phyloP scores from a whole-genome alignment of 2,329 filamentous ascomycete species.

The Fusarium sp. region DNA sequence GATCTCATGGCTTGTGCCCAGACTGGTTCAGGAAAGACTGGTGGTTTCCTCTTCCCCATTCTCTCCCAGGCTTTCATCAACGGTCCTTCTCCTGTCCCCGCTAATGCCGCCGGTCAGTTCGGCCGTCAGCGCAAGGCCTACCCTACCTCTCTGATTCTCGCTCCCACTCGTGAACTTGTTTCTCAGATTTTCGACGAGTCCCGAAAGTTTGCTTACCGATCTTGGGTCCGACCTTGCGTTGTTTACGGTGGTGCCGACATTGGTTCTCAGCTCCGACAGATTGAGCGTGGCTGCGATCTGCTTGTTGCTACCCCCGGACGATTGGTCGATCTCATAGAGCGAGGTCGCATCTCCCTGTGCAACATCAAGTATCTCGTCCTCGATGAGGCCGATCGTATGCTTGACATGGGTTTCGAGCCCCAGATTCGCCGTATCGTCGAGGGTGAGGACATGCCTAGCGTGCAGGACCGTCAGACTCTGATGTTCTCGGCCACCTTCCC shows the following conservation, averaged over 20 bases:
- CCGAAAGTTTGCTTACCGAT: constrained; percentile 98
- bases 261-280: constrained; percentile 96
- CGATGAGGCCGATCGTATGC: constrained; percentile 99
- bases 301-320: constrained; percentile 96
- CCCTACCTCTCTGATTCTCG: constrained; percentile 94
- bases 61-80: constrained; percentile 96
- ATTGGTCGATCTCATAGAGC: constrained; percentile 97
- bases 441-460: constrained; percentile 94
- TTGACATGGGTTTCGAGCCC: constrained; percentile 99
- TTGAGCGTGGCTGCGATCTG: constrained; percentile 96
- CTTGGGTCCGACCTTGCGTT: constrained; percentile 97
- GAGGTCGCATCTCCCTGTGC: constrained; percentile 94
- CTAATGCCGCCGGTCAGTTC: constrained; percentile 74
- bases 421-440: constrained; percentile 99
- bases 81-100: constrained; percentile 79
- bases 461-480: constrained; percentile 90
- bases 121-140: constrained; percentile 97
- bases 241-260: constrained; percentile 99
- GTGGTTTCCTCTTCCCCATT: constrained; percentile 99
- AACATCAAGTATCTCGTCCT: constrained; percentile 99
- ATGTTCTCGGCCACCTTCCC: constrained; percentile 99
- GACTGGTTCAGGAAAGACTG: constrained; percentile 99
- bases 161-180: constrained; percentile 96
- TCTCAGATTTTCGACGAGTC: constrained; percentile 98
- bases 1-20: constrained; percentile 99